Conservation (phyloP, 164 flowering plant species). For the Litsea cubeba region DNA sequence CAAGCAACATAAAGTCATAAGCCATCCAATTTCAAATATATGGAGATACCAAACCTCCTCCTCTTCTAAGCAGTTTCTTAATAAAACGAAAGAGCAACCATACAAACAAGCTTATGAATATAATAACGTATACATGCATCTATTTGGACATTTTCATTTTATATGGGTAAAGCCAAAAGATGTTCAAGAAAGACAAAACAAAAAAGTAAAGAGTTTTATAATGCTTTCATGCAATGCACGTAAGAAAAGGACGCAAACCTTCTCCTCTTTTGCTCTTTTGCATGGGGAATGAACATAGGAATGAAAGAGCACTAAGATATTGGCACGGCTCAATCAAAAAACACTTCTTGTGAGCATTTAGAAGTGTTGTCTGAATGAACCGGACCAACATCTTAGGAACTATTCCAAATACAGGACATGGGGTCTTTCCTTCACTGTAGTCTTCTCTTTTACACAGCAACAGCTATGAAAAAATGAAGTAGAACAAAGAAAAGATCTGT, state of each 20-base stretch:
- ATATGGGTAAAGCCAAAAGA: neutral
- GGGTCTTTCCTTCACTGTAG: neutral
- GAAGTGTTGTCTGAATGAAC: constrained; percentile 37
- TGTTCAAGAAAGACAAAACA: neutral
- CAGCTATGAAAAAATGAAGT: too few relatives aligned
- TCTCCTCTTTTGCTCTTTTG: neutral
- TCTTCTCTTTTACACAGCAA: neutral
- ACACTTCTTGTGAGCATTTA: neutral
- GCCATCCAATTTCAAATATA: neutral
- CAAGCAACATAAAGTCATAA: neutral
- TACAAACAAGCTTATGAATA: too few relatives aligned
- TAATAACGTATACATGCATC: too few relatives aligned
- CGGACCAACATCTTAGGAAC: constrained; percentile 50
- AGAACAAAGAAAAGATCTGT: neutral
- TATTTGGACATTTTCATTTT: neutral
- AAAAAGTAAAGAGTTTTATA: too few relatives aligned
- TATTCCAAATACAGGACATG: constrained; percentile 16
- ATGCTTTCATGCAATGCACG: neutral
- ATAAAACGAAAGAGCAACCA: too few relatives aligned
- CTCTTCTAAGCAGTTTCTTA: too few relatives aligned
- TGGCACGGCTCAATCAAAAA: constrained; percentile 53
- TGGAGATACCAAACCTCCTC: neutral
- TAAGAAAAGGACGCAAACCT: neutral
- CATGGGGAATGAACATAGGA: neutral
- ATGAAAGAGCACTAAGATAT: constrained; percentile 50